phyloP scores from a whole-genome alignment of 257 asterid genomes.

The Mentha longifolia region DNA sequence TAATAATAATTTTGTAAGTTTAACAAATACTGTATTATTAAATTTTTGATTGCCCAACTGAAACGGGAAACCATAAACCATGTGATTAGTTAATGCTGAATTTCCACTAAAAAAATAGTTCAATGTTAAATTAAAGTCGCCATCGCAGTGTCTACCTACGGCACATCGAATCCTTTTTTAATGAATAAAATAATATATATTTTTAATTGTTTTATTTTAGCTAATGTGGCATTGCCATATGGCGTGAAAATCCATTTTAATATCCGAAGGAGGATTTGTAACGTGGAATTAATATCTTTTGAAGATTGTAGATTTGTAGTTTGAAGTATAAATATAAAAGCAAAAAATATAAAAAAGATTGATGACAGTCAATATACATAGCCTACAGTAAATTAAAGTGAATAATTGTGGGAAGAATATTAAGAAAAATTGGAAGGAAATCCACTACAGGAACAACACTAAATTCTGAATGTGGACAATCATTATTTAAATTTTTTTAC shows the following conservation, averaged over 20 bases:
- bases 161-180: not conserved
- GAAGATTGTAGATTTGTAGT: not conserved
- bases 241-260: not conserved
- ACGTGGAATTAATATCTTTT: not conserved
- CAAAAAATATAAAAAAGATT: too few species aligned
- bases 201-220: not conserved
- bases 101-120: not conserved
- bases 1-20: not conserved
- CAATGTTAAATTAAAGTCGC: not conserved
- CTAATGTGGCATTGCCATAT: not conserved
- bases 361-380: too few species aligned
- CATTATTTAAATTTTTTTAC: not conserved
- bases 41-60: not conserved
- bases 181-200: not conserved
- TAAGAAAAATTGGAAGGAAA: not conserved
- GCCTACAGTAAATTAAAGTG: too few species aligned
- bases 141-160: constrained; percentile 2
- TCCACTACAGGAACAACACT: not conserved
- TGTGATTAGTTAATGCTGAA: not conserved
- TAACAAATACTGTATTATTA: not conserved
- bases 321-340: too few species aligned
- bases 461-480: not conserved
- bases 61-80: constrained; percentile 17
- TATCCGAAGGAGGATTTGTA: not conserved
- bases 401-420: too few species aligned